Percentiles rank a stretch among this genome's conserved stretches.
phyloP scores from a whole-genome alignment of 768 basidiomycete species.

The Boletus tylopilopsis region DNA sequence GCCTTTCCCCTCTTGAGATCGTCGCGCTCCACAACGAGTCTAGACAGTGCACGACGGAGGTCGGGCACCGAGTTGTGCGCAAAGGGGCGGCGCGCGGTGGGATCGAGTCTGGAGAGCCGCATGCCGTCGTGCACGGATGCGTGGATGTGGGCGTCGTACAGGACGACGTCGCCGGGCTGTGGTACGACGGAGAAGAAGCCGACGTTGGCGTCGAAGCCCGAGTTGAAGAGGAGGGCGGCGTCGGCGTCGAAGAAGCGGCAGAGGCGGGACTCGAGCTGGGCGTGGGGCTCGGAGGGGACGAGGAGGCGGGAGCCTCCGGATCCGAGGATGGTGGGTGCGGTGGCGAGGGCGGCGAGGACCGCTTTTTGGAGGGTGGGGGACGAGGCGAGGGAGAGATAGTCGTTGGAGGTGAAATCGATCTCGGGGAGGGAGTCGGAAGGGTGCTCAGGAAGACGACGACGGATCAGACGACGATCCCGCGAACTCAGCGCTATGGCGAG shows the following conservation, averaged over 20 bases:
- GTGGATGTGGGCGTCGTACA: constrained; percentile 87
- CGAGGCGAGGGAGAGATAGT: constrained; percentile 81
- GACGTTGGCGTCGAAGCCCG: constrained; percentile 90
- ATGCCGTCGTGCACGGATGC: constrained; percentile 91
- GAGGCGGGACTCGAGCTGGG: constrained; percentile 67
- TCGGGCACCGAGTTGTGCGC: constrained; percentile 64
- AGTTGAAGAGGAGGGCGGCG: constrained; percentile 82
- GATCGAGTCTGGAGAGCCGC: constrained; percentile 51
- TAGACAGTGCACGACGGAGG: constrained; percentile 43
- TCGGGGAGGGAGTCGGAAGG: constrained; percentile 33
- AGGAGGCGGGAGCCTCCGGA: constrained; percentile 87
- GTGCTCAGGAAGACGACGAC: constrained; percentile 64
- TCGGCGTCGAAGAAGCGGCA: constrained; percentile 57
- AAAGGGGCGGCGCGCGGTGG: constrained; percentile 46
- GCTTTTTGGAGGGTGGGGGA: constrained; percentile 51
- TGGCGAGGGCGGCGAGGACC: constrained; percentile 53
- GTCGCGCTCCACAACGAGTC: constrained; percentile 36
- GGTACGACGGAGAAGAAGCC: constrained; percentile 82
- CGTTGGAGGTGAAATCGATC: constrained; percentile 82
- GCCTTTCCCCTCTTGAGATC: constrained; percentile 36
- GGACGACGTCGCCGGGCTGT: constrained; percentile 67
- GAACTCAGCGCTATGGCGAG: constrained; percentile 56
- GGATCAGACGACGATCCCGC: constrained; percentile 62
- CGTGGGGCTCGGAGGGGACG: constrained; percentile 56
- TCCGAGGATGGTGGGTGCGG: constrained; percentile 64